A percentile compares a stretch with the other conserved stretches of the same genome.
Conservation (phyloP, 2,329 filamentous ascomycete genomes). For the Calonectria crousiana region DNA sequence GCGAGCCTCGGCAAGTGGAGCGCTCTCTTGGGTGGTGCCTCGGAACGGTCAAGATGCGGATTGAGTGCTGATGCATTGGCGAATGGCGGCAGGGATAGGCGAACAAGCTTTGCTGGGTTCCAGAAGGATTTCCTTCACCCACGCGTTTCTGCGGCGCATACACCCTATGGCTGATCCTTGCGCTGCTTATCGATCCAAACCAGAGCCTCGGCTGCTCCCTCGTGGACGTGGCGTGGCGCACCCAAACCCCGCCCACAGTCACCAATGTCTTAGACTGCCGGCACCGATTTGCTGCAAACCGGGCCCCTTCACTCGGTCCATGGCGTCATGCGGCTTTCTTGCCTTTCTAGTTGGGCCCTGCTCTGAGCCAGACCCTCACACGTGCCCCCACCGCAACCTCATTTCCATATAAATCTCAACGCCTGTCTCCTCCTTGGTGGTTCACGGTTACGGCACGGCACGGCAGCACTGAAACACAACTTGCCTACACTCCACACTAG, state of each 20-base stretch:
- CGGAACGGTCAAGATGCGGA: background rate
- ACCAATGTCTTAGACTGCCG: background rate
- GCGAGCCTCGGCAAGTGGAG: conserved; percentile 21
- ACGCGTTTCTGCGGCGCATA: background rate
- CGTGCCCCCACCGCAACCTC: background rate
- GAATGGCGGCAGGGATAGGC: background rate
- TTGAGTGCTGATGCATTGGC: background rate
- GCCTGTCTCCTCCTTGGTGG: background rate
- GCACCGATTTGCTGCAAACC: background rate
- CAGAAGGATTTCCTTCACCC: background rate
- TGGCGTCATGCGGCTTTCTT: conserved; percentile 9
- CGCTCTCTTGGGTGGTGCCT: background rate
- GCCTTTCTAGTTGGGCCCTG: background rate
- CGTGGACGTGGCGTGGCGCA: background rate
- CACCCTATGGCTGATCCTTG: background rate
- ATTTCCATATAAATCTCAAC: conserved; percentile 3
- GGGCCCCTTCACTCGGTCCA: background rate
- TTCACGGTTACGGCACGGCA: background rate
- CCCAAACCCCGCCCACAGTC: background rate
- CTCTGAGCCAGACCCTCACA: background rate
- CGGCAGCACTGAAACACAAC: background rate
- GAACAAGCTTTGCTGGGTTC: background rate
- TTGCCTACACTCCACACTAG: background rate
- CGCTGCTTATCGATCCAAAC: background rate
- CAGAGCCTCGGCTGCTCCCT: background rate